Evolutionary conservation across 305 asterid species (phyloP), one percentile per base, ranked within the genome.

Genomic region (Stenogyne calaminthoides): DNA sequence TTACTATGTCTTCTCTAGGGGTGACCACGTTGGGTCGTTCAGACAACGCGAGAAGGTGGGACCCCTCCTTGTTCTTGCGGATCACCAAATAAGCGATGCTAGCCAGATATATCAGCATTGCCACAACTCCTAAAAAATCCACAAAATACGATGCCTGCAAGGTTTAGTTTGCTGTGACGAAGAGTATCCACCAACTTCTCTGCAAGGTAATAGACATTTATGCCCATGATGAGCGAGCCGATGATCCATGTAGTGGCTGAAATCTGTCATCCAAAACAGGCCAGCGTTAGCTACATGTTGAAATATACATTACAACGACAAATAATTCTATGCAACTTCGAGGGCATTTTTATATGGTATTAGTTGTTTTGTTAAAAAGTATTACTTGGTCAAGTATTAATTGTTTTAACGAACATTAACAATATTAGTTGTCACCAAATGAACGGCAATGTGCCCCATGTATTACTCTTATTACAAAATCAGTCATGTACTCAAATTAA

Each of bases 231-330:
- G 6, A 94, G 77, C 54, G 90, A 83, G 54, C 98, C 83, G 19
- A 94, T 88, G 54, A 91, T 22, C 99, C 99, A 94, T 71, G 98
- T 92, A 10, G 77, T 71, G 16, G 89, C 84, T 15, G 99, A 82
- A 54, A 91, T 77, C 99, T 94, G 91, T 39, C 49, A 14, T 7
- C 4, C 25, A 58, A 65, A 47, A 34, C 22, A 15, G 10, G 18
- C 12, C n/a, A n/a, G 65, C 7, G 37, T 64, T 46, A 32, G 0
- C 36, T 32, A 32, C 36, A 32, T 4, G 36, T 4, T 32, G 6
- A 32, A 32, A 32, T 32, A 32, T 25, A 25, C 2, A 25, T 25
- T 25, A 1, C 29, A 25, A 25, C 29, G 3, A 2, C 29, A 25
- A 22, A 22, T 22, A 22, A 22, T 22, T 22, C 25, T 22, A 22